Conservation (phyloP, 2,329 filamentous ascomycete genomes). For the Phoma sp. region DNA sequence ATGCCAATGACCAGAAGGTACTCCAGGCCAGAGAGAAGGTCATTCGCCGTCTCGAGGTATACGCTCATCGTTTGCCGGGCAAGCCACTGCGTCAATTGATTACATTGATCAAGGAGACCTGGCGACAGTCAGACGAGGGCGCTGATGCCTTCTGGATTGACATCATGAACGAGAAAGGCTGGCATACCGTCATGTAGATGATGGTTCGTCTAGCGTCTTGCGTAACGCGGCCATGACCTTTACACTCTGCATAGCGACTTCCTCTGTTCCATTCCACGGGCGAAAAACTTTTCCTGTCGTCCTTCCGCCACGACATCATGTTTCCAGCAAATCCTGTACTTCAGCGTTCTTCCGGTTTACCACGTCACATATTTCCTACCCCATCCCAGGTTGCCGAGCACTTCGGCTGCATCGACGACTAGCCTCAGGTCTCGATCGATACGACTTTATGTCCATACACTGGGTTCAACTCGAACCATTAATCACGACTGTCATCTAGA, state of each 20-base stretch:
- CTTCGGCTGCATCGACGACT: conserved; percentile 19
- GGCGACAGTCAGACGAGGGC: conserved; percentile 58
- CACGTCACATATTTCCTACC: conserved; percentile 18
- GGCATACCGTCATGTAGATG: conserved; percentile 62
- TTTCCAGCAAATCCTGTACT: conserved; percentile 15
- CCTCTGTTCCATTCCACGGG: neutral
- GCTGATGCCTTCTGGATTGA: conserved; percentile 62
- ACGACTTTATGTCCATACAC: conserved; percentile 12
- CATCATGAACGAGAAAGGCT: conserved; percentile 62
- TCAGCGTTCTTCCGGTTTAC: conserved; percentile 13
- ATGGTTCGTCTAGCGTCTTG: conserved; percentile 8
- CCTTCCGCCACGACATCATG: conserved; percentile 5
- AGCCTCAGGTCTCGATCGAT: conserved; percentile 20
- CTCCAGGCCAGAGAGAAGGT: conserved; percentile 56
- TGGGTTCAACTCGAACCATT: conserved; percentile 12
- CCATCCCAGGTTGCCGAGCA: conserved; percentile 9
- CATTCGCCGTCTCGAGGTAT: conserved; percentile 54
- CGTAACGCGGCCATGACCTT: conserved; percentile 5
- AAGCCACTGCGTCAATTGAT: conserved; percentile 59
- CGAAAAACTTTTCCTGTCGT: conserved; percentile 1
- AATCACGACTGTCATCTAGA: conserved; percentile 22
- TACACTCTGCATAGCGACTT: conserved; percentile 13
- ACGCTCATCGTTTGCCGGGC: conserved; percentile 56
- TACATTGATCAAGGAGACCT: conserved; percentile 59
- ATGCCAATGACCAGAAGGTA: conserved; percentile 53